Conservation (phyloP, 129 eudicot species). For the Escallonia herrerae region DNA sequence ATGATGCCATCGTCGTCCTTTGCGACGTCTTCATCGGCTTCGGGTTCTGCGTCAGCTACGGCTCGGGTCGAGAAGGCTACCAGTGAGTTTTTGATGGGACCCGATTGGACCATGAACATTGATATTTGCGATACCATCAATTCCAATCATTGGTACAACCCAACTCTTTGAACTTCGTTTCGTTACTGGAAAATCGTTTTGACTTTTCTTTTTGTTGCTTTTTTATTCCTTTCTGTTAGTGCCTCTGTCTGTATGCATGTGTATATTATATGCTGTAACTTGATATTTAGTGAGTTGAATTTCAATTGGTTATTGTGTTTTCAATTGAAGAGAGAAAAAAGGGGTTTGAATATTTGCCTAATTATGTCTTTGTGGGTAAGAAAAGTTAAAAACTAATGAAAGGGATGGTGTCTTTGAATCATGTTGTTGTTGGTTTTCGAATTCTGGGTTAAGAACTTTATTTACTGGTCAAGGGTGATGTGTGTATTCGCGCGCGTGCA, state of each 20-base stretch:
- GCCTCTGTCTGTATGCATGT: slow-evolving; percentile 9
- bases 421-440: no score
- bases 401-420: no score
- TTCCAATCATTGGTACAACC: slow-evolving; percentile 53
- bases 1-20: slow-evolving; percentile 57
- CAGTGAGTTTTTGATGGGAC: slow-evolving; percentile 74
- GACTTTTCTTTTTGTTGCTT: slow-evolving; percentile 6
- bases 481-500: no score
- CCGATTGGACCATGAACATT: slow-evolving; percentile 90
- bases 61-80: slow-evolving; percentile 91
- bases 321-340: background rate
- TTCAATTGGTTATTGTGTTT: background rate
- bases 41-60: slow-evolving; percentile 48
- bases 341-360: no score
- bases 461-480: no score
- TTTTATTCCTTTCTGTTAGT: slow-evolving; percentile 16
- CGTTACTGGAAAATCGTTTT: background rate
- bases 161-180: background rate
- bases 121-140: slow-evolving; percentile 75
- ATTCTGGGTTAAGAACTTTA: no score
- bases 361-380: no score
- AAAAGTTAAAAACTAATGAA: no score
- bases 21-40: slow-evolving; percentile 33
- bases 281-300: background rate
- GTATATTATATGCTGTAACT: background rate